A percentile compares a stretch with the other conserved stretches of the same genome.
Conservation (phyloP, 208 protist species). For the Phytomonas sp. region DNA sequence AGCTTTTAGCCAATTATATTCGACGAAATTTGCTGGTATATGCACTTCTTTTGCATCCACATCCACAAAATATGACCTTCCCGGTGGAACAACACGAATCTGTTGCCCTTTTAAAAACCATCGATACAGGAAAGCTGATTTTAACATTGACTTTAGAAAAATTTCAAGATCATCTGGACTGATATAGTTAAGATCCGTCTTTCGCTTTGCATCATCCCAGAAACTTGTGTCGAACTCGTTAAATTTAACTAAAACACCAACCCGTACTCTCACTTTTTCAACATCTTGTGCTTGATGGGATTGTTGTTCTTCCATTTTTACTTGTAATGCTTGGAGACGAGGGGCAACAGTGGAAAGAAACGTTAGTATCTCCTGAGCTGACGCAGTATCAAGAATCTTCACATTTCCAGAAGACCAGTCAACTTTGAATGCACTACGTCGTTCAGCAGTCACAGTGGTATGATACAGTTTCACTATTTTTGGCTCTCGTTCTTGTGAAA, state of each 20-base stretch:
- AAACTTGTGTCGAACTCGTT: constrained; percentile 74
- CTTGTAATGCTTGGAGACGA: constrained; percentile 82
- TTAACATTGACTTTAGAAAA: constrained; percentile 59
- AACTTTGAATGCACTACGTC: constrained; percentile 60
- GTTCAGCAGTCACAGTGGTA: not conserved
- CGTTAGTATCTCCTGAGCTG: constrained; percentile 76
- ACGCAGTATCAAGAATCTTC: constrained; percentile 80
- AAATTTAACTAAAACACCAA: constrained; percentile 65
- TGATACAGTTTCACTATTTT: constrained; percentile 44
- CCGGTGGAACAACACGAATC: constrained; percentile 61
- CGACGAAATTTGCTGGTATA: constrained; percentile 79
- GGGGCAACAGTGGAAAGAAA: constrained; percentile 80
- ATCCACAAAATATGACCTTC: constrained; percentile 61
- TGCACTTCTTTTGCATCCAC: constrained; percentile 66
- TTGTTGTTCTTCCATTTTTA: constrained; percentile 84
- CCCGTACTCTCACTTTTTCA: constrained; percentile 64
- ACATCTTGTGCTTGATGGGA: constrained; percentile 44
- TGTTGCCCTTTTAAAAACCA: constrained; percentile 77
- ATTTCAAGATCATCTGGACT: constrained; percentile 65
- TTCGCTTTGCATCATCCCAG: constrained; percentile 72
- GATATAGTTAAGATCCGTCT: constrained; percentile 52
- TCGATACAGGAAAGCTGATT: constrained; percentile 68
- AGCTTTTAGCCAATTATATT: constrained; percentile 74
- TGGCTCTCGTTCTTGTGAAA: constrained; percentile 68
- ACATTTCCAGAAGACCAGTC: constrained; percentile 85